Conservation (phyloP, 441 rosid genomes). For the Capsella rubella region DNA sequence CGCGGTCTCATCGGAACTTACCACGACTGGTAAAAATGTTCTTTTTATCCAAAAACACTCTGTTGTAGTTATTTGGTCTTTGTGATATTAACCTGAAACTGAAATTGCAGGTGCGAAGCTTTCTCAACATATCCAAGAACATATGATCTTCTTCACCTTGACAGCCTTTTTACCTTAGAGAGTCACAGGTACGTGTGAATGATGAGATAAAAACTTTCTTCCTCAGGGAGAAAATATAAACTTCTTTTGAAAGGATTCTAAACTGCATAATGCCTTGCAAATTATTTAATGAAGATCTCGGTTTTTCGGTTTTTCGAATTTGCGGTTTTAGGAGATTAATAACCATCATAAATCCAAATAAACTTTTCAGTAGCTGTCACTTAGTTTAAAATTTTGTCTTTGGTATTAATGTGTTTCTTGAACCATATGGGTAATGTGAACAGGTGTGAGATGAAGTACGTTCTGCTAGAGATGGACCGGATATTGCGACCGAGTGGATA, state of each 20-base stretch:
- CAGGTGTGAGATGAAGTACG: constrained; percentile 93
- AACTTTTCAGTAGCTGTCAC: too few species aligned
- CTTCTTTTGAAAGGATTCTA: not conserved
- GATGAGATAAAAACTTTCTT: not conserved
- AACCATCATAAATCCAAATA: too few species aligned
- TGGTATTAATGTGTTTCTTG: constrained; percentile 17
- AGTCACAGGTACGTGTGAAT: constrained; percentile 36
- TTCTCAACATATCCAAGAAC: constrained; percentile 95
- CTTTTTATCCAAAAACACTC: not conserved
- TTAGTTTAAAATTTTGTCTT: too few species aligned
- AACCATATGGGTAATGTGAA: constrained; percentile 37
- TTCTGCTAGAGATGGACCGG: constrained; percentile 91
- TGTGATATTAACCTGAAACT: constrained; percentile 13
- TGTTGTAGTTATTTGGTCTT: not conserved
- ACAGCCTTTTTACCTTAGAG: constrained; percentile 44
- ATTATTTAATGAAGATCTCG: too few species aligned
- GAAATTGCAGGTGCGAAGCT: constrained; percentile 79
- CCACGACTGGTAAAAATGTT: constrained; percentile 68
- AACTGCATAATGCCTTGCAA: not conserved
- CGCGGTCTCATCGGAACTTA: constrained; percentile 85
- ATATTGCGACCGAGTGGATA: constrained; percentile 84
- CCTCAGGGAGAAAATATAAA: not conserved
- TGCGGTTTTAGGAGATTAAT: too few species aligned
- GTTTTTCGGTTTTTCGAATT: not conserved
- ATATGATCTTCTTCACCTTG: constrained; percentile 71